Conservation (phyloP, 2,329 filamentous ascomycete species). For the Davidsoniella neocaledoniae region DNA sequence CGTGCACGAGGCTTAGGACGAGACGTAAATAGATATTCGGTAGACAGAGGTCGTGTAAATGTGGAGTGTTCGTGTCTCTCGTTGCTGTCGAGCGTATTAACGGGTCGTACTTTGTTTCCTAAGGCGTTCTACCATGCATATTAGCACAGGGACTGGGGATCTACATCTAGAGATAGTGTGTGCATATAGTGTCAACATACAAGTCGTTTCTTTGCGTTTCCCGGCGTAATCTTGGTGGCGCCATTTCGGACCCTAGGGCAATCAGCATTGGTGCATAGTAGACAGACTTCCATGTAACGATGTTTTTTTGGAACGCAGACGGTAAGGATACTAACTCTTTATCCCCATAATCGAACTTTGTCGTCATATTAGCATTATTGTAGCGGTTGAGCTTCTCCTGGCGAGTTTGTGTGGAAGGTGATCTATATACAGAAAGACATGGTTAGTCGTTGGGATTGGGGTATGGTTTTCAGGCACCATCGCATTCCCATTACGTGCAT, state of each 20-base stretch:
- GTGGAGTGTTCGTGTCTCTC: no score
- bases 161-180: neutral
- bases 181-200: neutral
- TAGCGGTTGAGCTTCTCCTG: neutral
- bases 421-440: neutral
- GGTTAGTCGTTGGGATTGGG: neutral
- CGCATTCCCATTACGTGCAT: no score
- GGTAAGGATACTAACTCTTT: conserved; percentile 1
- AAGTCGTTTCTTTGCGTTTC: conserved; percentile 2
- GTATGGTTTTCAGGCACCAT: no score
- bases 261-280: neutral
- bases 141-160: no score
- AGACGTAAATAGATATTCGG: neutral
- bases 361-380: conserved; percentile 2
- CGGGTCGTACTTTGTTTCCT: no score
- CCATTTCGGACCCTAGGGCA: neutral
- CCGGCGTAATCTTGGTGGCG: conserved; percentile 1
- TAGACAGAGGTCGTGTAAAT: neutral
- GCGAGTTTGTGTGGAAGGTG: neutral
- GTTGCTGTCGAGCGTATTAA: no score
- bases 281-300: neutral
- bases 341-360: conserved; percentile 1
- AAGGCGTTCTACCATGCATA: no score
- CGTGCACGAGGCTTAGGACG: no score
- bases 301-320: neutral